Base-by-base conservation (phyloP, 2,329 filamentous ascomycete species). In the Aureobasidium sp. region DNA sequence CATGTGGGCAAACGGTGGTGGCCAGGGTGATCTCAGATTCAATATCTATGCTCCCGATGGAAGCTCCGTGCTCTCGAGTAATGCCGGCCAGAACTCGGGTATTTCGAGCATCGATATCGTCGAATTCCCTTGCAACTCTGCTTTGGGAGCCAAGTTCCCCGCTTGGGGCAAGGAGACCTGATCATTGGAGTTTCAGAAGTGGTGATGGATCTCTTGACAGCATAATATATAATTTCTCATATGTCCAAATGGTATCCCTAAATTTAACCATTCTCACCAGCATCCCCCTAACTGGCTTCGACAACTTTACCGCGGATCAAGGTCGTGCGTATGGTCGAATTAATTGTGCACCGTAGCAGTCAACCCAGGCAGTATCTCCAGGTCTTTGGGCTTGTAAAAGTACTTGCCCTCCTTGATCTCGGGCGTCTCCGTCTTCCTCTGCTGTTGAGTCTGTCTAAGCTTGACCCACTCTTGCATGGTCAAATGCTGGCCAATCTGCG, bases 401-500 rank as follows among this genome's bases (percentile, higher is more conserved):
- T 64, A 64, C 51, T 68, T 71, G 1, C 69, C 68, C 44, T 72
- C 69, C 42, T 67, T 65, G 53, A 64, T 70, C 55, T 65, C 68
- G 44, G 69, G 70, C 16, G 64, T 65, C 11, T 66, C 60, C 3
- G 67, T 70, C 37, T 63, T 61, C 4, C 67, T 64, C 57, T 69
- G 68, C 56, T 70, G 63, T 56, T 72, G 70, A 4, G 58, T 59
- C 53, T 64, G 62, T 2, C 60, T 55, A 1, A 59, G 66, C 54
- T 65, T 69, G 6, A 73, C 70, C 70, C 71, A 74, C 54, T 74
- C 61, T 51, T 71, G 71, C 67, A 74, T 71, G 2, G 71, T 74
- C 6, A 75, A 63, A 37, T 69, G 64, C 58, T 71, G 66, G 56
- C 59, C 60, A 5, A 65, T 40, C 29, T 58, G 56, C 1, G 63